phyloP scores from a whole-genome alignment of 352 stramenopile genomes.

The Globisporangium lucens region DNA sequence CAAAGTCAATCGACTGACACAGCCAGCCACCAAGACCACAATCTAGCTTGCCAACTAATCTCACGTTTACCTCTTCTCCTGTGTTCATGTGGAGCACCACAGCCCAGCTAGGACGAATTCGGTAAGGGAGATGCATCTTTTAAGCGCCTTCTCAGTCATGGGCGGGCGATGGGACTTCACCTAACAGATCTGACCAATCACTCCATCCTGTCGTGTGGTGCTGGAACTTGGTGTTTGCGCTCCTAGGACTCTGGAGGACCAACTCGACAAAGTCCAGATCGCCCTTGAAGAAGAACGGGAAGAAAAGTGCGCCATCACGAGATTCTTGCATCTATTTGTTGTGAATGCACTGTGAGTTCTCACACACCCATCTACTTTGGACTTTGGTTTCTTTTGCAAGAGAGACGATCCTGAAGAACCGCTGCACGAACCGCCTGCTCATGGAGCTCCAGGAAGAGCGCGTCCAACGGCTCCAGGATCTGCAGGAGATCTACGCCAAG shows the following conservation, averaged over 20 bases:
- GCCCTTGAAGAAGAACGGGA: conserved; percentile 64
- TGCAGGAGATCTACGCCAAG: conserved; percentile 80
- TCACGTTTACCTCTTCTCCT: background rate
- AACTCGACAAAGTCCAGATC: conserved; percentile 58
- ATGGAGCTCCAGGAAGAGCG: conserved; percentile 72
- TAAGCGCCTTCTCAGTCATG: background rate
- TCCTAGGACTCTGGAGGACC: conserved; percentile 50
- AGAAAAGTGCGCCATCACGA: conserved; percentile 45
- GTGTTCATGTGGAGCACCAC: background rate
- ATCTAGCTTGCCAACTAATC: background rate
- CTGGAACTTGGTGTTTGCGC: background rate
- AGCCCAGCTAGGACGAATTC: conserved; percentile 68
- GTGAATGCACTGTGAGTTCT: background rate
- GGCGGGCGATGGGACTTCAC: no score
- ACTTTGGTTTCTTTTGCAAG: conserved; percentile 19
- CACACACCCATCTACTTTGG: background rate
- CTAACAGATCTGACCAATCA: no score
- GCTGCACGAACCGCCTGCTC: conserved; percentile 59
- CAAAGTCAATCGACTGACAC: background rate
- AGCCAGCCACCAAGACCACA: background rate
- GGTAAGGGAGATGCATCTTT: conserved; percentile 17
- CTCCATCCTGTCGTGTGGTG: background rate
- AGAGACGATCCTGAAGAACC: conserved; percentile 70
- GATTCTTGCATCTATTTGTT: no score
- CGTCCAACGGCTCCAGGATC: conserved; percentile 73